Percentiles rank a stretch among this genome's conserved stretches.
Evolutionary conservation across 345 rosid species (phyloP).

Genomic region (Rhodamnia rubescens): DNA sequence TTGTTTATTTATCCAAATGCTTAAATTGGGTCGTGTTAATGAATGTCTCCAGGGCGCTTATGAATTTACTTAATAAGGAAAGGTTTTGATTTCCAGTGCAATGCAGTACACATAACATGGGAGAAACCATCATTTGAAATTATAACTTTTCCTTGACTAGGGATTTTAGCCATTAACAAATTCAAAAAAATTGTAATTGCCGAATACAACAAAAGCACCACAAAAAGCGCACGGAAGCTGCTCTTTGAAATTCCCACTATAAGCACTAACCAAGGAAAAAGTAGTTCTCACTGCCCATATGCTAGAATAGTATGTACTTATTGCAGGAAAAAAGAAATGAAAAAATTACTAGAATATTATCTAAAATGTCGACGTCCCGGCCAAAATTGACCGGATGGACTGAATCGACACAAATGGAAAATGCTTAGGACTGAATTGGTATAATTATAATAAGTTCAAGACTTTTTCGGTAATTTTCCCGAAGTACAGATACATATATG

Average conservation of each 20-base stretch:
- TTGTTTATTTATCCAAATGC: background rate
- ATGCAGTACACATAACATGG: background rate
- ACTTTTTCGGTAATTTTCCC: too few species aligned
- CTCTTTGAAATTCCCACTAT: background rate
- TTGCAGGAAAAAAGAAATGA: background rate
- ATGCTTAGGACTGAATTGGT: too few species aligned
- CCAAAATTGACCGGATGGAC: too few species aligned
- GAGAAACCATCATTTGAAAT: background rate
- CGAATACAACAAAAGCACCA: background rate
- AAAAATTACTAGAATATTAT: too few species aligned
- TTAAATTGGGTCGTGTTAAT: background rate
- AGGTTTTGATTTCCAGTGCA: background rate
- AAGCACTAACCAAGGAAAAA: background rate
- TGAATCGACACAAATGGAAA: too few species aligned
- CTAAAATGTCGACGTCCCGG: too few species aligned
- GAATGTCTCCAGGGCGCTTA: background rate
- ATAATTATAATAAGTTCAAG: too few species aligned
- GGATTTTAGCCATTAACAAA: background rate
- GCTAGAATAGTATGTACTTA: background rate
- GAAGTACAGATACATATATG: background rate
- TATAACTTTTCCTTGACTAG: background rate
- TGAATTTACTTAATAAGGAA: background rate
- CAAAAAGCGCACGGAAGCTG: background rate
- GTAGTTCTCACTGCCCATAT: background rate
- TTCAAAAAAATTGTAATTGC: background rate